Conservation (phyloP, 2,329 filamentous ascomycete species). For the Penicillium sp. region DNA sequence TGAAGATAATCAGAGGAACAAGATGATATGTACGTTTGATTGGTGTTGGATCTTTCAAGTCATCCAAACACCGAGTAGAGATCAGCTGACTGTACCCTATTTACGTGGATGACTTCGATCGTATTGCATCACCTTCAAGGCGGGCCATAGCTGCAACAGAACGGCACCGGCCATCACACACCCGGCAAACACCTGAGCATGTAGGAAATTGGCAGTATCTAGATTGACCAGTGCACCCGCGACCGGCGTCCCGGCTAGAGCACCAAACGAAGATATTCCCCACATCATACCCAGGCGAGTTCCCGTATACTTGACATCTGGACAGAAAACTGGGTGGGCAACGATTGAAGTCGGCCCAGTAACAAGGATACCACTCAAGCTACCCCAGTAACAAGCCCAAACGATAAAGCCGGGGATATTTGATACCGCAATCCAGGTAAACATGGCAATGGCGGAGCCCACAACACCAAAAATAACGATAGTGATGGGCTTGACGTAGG, state of each 20-base stretch:
- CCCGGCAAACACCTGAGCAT: conserved; percentile 38
- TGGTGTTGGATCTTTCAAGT: background rate
- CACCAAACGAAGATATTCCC: conserved; percentile 39
- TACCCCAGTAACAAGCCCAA: conserved; percentile 40
- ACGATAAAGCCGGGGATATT: conserved; percentile 34
- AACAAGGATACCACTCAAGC: conserved; percentile 36
- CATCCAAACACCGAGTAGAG: background rate
- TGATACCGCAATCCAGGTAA: conserved; percentile 36
- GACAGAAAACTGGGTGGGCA: conserved; percentile 36
- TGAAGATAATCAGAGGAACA: too few relatives aligned
- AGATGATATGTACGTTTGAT: background rate
- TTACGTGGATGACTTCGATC: conserved; percentile 22
- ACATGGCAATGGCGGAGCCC: conserved; percentile 36
- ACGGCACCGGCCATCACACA: conserved; percentile 38
- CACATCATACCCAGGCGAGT: conserved; percentile 42
- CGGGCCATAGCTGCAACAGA: conserved; percentile 35
- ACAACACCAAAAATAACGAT: conserved; percentile 27
- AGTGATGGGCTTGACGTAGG: conserved; percentile 32
- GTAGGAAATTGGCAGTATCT: conserved; percentile 30
- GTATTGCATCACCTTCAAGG: conserved; percentile 27
- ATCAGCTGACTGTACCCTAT: background rate
- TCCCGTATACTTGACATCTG: conserved; percentile 32
- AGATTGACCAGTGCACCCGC: conserved; percentile 38
- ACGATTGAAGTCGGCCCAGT: conserved; percentile 37
- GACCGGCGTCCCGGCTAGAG: conserved; percentile 38